A percentile compares a stretch with the other conserved stretches of the same genome.
Conservation (phyloP, 306 rosid genomes). For the Lathyrus aphaca region DNA sequence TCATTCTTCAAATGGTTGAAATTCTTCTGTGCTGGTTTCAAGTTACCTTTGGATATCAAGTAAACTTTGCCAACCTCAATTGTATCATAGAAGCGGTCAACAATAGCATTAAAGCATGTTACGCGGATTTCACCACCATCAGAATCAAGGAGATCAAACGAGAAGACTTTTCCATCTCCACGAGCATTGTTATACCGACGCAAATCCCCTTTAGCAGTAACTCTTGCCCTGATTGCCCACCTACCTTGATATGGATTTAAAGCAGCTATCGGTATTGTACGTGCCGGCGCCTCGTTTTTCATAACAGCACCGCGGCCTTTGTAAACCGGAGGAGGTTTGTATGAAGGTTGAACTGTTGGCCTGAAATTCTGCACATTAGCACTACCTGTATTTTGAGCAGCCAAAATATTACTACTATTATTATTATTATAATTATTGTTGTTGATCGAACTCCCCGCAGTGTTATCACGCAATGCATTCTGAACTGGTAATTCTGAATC, state of each 20-base stretch:
- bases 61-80: slow-evolving; percentile 92
- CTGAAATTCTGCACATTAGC: slow-evolving; percentile 55
- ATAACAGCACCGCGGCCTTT: slow-evolving; percentile 70
- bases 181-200: slow-evolving; percentile 96
- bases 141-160: slow-evolving; percentile 95
- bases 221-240: slow-evolving; percentile 98
- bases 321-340: slow-evolving; percentile 83
- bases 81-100: slow-evolving; percentile 77
- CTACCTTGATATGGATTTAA: slow-evolving; percentile 95
- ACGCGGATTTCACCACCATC: slow-evolving; percentile 96
- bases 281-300: slow-evolving; percentile 95
- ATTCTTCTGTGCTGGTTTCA: slow-evolving; percentile 93
- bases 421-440: slow-evolving; percentile 40
- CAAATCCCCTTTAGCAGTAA: slow-evolving; percentile 92
- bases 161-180: slow-evolving; percentile 97
- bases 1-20: slow-evolving; percentile 95
- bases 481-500: slow-evolving; percentile 54
- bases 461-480: slow-evolving; percentile 40
- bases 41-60: slow-evolving; percentile 87
- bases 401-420: slow-evolving; percentile 40
- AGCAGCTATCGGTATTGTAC: slow-evolving; percentile 82
- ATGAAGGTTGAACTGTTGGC: slow-evolving; percentile 84
- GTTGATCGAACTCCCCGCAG: slow-evolving; percentile 36
- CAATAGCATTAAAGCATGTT: slow-evolving; percentile 95
- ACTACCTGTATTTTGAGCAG: slow-evolving; percentile 44